Evolutionary conservation across 2,329 filamentous ascomycete genomes (phyloP).

Genomic region (Tolypocladium paradoxum): DNA sequence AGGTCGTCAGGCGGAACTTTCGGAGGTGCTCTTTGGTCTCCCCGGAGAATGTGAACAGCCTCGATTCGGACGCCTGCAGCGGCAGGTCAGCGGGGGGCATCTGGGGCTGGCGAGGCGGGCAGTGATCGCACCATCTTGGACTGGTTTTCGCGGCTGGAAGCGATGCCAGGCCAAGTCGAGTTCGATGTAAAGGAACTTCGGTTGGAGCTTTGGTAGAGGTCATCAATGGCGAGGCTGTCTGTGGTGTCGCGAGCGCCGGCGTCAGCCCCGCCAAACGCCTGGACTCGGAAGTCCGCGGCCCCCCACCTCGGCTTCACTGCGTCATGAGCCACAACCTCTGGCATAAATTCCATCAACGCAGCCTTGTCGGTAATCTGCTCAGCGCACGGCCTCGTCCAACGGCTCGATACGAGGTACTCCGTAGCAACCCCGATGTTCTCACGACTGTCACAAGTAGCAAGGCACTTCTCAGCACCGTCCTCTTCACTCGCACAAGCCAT

Average conservation of each 20-base stretch:
- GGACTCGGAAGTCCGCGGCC: neutral
- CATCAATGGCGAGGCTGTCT: neutral
- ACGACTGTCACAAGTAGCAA: slow-evolving; percentile 60
- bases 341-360: neutral
- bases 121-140: neutral
- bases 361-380: neutral
- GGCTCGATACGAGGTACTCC: neutral
- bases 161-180: neutral
- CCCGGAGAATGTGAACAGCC: slow-evolving; percentile 84
- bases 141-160: neutral
- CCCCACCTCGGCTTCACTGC: neutral
- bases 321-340: neutral
- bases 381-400: neutral
- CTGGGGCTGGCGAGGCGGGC: neutral
- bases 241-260: neutral
- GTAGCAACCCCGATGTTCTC: slow-evolving; percentile 54
- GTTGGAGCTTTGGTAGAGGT: neutral
- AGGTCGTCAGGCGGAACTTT: slow-evolving; percentile 90
- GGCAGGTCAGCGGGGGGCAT: slow-evolving; percentile 6
- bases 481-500: slow-evolving; percentile 19
- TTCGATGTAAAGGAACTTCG: neutral
- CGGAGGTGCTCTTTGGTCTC: slow-evolving; percentile 83
- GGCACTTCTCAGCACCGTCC: slow-evolving; percentile 45
- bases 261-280: neutral
- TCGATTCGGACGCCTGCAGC: slow-evolving; percentile 57